Percentiles rank a stretch among this genome's conserved stretches.
phyloP scores from a whole-genome alignment of 2,329 filamentous ascomycete species.

The Trichoderma polysporum region DNA sequence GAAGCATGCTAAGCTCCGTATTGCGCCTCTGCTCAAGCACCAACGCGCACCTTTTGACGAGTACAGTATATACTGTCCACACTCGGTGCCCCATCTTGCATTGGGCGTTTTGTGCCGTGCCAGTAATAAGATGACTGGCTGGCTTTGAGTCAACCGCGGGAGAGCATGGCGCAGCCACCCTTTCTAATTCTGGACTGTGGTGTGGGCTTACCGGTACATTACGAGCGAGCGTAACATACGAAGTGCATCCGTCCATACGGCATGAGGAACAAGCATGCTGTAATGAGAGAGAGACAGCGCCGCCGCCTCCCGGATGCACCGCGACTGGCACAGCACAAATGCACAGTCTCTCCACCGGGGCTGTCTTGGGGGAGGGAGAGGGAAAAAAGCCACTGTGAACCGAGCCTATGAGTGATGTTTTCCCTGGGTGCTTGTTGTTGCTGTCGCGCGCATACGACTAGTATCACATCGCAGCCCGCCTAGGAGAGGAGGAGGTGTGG shows the following conservation, averaged over 20 bases:
- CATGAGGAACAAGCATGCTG: background rate
- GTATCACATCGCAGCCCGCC: background rate
- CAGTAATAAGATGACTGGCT: constrained; percentile 1
- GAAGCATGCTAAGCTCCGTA: background rate
- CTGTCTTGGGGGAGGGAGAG: background rate
- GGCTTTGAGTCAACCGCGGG: constrained; percentile 16
- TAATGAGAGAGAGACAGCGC: constrained; percentile 6
- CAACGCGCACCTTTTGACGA: background rate
- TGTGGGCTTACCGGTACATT: constrained; percentile 24
- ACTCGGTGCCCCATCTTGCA: background rate
- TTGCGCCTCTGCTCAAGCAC: background rate
- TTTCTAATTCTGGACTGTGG: constrained; percentile 38
- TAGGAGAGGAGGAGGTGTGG: background rate
- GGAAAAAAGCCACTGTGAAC: background rate
- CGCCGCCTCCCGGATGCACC: constrained; percentile 30
- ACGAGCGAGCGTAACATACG: constrained; percentile 11
- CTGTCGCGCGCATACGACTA: constrained; percentile 5
- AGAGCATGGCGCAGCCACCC: constrained; percentile 37
- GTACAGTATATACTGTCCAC: too few species aligned
- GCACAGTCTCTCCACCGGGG: background rate
- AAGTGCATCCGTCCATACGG: constrained; percentile 7
- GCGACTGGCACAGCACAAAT: constrained; percentile 23
- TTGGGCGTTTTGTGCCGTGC: constrained; percentile 9
- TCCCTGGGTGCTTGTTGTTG: background rate
- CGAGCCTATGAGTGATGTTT: background rate